Evolutionary conservation across 768 basidiomycete species (phyloP).

Genomic region (Boletus speciosus): DNA sequence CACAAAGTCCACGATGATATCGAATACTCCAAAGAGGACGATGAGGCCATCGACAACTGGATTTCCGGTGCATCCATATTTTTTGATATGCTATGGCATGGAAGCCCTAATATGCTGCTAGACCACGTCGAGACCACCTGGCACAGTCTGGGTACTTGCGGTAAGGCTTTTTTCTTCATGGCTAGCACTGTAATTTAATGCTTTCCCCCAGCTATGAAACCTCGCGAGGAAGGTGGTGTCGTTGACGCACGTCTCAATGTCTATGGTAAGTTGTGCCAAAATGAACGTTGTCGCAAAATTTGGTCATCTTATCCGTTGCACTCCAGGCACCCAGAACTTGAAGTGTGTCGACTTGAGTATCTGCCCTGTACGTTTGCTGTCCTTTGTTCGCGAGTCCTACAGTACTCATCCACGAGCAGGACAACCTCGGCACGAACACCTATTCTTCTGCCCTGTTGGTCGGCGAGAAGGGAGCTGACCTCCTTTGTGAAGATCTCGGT

Average conservation of each 20-base stretch:
- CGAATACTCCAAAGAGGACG: conserved; percentile 64
- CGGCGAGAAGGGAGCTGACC: conserved; percentile 64
- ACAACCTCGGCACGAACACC: conserved; percentile 70
- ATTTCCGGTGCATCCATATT: conserved; percentile 34
- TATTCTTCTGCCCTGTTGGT: conserved; percentile 68
- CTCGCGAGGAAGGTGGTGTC: conserved; percentile 61
- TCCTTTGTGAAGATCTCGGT: conserved; percentile 65
- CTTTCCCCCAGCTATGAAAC: conserved; percentile 50
- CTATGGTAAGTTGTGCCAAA: conserved; percentile 33
- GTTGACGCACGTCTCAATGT: conserved; percentile 63
- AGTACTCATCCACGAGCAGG: conserved; percentile 34
- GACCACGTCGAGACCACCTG: conserved; percentile 76
- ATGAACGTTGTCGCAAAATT: conserved; percentile 10
- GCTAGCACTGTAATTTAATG: neutral
- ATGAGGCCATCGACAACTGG: conserved; percentile 72
- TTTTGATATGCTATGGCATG: neutral
- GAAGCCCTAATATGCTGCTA: neutral
- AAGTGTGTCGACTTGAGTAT: conserved; percentile 68
- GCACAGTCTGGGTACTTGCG: conserved; percentile 60
- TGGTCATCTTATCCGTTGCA: neutral
- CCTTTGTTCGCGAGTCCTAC: neutral
- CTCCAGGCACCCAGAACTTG: conserved; percentile 54
- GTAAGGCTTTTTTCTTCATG: neutral
- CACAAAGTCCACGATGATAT: conserved; percentile 61
- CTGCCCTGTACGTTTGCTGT: conserved; percentile 52